Conservation (phyloP, 2,329 filamentous ascomycete genomes). For the Microsporum canis region DNA sequence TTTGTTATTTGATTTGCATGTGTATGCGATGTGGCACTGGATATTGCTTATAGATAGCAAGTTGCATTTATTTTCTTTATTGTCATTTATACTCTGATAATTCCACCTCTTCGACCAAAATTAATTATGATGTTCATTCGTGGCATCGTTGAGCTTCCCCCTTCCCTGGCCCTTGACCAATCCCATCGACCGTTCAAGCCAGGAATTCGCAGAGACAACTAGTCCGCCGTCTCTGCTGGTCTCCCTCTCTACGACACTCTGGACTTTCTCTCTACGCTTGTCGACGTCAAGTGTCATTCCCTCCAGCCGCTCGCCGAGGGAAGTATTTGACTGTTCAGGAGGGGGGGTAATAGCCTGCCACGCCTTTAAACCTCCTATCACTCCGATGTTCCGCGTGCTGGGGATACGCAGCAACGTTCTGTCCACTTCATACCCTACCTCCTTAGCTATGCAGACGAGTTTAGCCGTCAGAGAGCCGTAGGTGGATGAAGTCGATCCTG, state of each 20-base stretch:
- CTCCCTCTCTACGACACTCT: slow-evolving; percentile 50
- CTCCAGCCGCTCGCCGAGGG: background rate
- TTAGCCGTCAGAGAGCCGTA: slow-evolving; percentile 78
- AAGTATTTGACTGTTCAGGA: background rate
- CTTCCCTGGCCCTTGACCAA: slow-evolving; percentile 37
- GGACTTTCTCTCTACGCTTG: slow-evolving; percentile 39
- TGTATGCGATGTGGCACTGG: background rate
- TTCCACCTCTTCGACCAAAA: background rate
- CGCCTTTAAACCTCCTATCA: slow-evolving; percentile 27
- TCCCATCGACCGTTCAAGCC: slow-evolving; percentile 42
- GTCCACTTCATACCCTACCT: slow-evolving; percentile 66
- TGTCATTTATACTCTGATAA: background rate
- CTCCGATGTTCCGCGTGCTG: slow-evolving; percentile 14
- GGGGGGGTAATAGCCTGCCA: slow-evolving; percentile 26
- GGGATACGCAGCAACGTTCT: slow-evolving; percentile 83
- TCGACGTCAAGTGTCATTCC: background rate
- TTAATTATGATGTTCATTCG: slow-evolving; percentile 6
- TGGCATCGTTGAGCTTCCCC: slow-evolving; percentile 20
- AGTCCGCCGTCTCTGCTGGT: slow-evolving; percentile 36
- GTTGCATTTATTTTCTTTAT: background rate
- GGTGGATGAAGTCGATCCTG: slow-evolving; percentile 47
- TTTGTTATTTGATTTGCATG: background rate
- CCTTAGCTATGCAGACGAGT: slow-evolving; percentile 55
- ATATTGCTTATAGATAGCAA: slow-evolving; percentile 1
- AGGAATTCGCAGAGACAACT: slow-evolving; percentile 35